Evolutionary conservation across 1,139 yeast genomes (phyloP).

Genomic region (Hansenula lynferdii): DNA sequence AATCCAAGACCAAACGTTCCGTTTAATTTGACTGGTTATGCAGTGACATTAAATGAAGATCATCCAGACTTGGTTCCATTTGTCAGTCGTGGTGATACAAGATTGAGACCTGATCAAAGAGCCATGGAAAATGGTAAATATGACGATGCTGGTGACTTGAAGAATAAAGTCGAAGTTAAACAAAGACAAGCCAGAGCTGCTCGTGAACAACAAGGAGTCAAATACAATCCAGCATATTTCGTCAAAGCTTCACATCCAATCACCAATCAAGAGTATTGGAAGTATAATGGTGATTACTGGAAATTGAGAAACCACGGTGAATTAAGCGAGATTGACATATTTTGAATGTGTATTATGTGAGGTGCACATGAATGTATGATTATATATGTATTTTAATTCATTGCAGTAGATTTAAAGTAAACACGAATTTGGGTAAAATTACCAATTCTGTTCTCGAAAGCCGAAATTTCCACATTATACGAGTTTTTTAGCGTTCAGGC

Average conservation of each 20-base stretch:
- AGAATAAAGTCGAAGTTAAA: constrained; percentile 84
- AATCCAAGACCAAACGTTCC: constrained; percentile 82
- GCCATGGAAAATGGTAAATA: constrained; percentile 98
- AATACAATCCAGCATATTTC: constrained; percentile 76
- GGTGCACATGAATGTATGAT: too few species aligned
- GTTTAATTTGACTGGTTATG: constrained; percentile 87
- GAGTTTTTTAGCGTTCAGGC: too few species aligned
- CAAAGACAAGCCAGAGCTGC: constrained; percentile 75
- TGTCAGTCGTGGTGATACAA: constrained; percentile 80
- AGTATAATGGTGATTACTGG: constrained; percentile 78
- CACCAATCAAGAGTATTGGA: constrained; percentile 79
- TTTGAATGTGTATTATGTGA: too few species aligned
- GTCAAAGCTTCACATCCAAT: constrained; percentile 65
- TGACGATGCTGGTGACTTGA: constrained; percentile 83
- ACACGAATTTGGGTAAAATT: too few species aligned
- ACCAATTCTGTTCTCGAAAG: too few species aligned
- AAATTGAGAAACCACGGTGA: constrained; percentile 48
- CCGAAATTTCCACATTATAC: too few species aligned
- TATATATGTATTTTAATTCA: too few species aligned
- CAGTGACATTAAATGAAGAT: constrained; percentile 79
- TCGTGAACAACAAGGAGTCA: constrained; percentile 51
- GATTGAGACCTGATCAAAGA: constrained; percentile 94
- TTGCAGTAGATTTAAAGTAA: too few species aligned
- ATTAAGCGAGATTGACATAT: constrained; percentile 37
- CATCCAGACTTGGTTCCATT: constrained; percentile 50